phyloP scores from a whole-genome alignment of 345 rosid species.

The Gossypium turneri region DNA sequence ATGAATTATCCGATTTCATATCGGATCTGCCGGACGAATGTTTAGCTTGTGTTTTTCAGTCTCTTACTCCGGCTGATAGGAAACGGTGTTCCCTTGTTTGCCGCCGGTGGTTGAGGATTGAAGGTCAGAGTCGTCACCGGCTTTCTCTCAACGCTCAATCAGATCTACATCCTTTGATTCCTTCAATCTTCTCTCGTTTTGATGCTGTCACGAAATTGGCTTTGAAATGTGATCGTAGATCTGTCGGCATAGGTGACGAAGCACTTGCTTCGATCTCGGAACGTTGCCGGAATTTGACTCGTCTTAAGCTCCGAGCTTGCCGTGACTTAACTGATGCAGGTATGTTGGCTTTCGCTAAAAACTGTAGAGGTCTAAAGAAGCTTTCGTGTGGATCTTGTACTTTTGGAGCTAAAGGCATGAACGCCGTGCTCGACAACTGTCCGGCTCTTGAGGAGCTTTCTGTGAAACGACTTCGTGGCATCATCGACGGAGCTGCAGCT shows the following conservation, averaged over 20 bases:
- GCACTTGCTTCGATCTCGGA: constrained; percentile 58
- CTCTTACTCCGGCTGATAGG: constrained; percentile 52
- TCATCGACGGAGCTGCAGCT: constrained; percentile 45
- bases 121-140: constrained; percentile 83
- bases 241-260: constrained; percentile 64
- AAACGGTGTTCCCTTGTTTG: constrained; percentile 66
- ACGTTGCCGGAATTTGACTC: constrained; percentile 61
- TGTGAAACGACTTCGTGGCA: constrained; percentile 73
- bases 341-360: constrained; percentile 57
- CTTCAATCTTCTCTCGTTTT: constrained; percentile 66
- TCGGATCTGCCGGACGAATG: constrained; percentile 79
- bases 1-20: constrained; percentile 42
- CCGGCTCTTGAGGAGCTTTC: constrained; percentile 67
- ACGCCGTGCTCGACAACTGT: constrained; percentile 76
- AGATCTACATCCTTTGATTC: constrained; percentile 50
- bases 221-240: constrained; percentile 76
- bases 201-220: constrained; percentile 84
- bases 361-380: constrained; percentile 70
- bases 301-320: constrained; percentile 80
- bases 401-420: constrained; percentile 81
- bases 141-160: constrained; percentile 67
- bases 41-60: constrained; percentile 70
- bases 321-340: constrained; percentile 72
- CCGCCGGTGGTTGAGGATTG: constrained; percentile 66
- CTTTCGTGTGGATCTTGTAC: constrained; percentile 78